phyloP scores from a whole-genome alignment of 2,329 filamentous ascomycete species.

The Claviceps cyperi region DNA sequence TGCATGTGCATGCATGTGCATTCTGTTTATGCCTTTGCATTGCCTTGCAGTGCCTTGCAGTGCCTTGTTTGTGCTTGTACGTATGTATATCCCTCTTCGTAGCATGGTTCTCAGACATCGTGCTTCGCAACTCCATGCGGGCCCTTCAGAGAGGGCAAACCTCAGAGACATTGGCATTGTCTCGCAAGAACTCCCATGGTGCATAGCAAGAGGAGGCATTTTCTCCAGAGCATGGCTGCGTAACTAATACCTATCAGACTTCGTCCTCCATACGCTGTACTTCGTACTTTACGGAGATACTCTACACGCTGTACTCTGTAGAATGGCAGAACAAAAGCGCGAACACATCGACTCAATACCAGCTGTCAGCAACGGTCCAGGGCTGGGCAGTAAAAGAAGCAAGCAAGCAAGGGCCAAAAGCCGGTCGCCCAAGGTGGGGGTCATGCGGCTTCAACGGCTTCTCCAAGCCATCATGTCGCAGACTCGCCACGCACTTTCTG shows the following conservation, averaged over 20 bases:
- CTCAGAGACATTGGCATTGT: too few species aligned
- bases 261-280: too few species aligned
- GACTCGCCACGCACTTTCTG: not conserved
- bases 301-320: too few species aligned
- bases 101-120: not conserved
- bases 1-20: not conserved
- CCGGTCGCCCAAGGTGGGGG: not conserved
- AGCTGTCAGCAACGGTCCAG: too few species aligned
- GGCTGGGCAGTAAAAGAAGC: too few species aligned
- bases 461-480: not conserved
- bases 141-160: too few species aligned
- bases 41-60: constrained; percentile 1
- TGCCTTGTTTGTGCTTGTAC: not conserved
- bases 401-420: not conserved
- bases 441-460: not conserved
- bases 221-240: too few species aligned
- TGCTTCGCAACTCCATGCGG: too few species aligned
- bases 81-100: not conserved
- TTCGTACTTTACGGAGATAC: too few species aligned
- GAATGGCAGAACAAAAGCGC: too few species aligned
- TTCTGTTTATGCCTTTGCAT: not conserved
- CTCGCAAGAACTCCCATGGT: not conserved
- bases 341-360: too few species aligned
- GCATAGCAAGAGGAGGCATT: not conserved
- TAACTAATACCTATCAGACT: too few species aligned